Conservation (phyloP, 2,329 filamentous ascomycete genomes). For the Diplodia mutila region DNA sequence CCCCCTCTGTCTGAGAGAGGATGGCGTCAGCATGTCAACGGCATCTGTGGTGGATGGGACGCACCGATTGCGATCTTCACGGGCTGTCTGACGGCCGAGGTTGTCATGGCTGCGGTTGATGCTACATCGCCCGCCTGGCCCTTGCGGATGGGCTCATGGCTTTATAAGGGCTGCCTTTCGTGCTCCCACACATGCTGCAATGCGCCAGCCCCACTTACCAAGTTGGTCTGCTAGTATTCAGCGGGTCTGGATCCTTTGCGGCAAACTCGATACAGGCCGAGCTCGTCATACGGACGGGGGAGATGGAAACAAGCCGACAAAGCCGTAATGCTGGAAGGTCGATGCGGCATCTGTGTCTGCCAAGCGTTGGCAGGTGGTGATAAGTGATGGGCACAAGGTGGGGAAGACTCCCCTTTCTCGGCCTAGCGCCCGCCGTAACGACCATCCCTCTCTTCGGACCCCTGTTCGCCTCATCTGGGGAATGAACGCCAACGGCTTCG, state of each 20-base stretch:
- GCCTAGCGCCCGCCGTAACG: constrained; percentile 9
- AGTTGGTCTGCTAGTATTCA: not conserved
- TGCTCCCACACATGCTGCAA: not conserved
- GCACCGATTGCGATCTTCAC: constrained; percentile 20
- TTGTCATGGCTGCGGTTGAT: not conserved
- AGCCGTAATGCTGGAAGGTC: not conserved
- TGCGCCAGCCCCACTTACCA: no score
- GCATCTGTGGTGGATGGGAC: not conserved
- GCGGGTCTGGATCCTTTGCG: not conserved
- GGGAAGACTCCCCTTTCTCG: not conserved
- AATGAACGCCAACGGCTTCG: no score
- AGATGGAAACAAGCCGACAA: no score
- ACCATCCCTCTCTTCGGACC: constrained; percentile 5
- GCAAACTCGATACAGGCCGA: constrained; percentile 1
- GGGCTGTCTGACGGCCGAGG: not conserved
- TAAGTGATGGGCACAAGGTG: not conserved
- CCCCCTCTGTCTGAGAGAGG: constrained; percentile 57
- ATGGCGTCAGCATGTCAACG: not conserved
- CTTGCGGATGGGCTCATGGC: not conserved
- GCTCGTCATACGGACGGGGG: not conserved
- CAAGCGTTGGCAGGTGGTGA: not conserved
- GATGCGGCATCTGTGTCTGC: not conserved
- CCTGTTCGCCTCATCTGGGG: constrained; percentile 1
- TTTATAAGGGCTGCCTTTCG: not conserved
- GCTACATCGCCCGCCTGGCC: not conserved